Conservation (phyloP, 176 grass and related monocot species). For the Aegilops umbellulata region DNA sequence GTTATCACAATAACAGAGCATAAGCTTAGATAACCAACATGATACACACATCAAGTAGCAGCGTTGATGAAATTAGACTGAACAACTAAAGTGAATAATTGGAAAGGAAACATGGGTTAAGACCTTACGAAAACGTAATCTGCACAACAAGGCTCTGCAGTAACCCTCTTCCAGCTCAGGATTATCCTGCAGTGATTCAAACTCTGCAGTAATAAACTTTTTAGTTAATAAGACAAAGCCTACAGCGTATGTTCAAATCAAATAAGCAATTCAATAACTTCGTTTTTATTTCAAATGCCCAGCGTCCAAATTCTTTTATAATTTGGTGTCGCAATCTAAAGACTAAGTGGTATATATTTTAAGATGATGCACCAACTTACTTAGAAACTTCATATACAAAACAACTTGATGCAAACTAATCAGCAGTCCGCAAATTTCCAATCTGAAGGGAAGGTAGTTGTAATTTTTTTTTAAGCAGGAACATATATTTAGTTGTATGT, state of each 20-base stretch:
- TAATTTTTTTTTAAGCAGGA: not conserved
- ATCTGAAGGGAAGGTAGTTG: not conserved
- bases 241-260: slow-evolving; percentile 1
- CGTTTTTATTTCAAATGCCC: not conserved
- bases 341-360: not conserved
- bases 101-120: slow-evolving; percentile 65
- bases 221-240: slow-evolving; percentile 20
- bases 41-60: not conserved
- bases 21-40: slow-evolving; percentile 28
- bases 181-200: slow-evolving; percentile 89
- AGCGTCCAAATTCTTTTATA: not conserved
- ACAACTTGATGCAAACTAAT: slow-evolving; percentile 19
- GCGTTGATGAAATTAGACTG: slow-evolving; percentile 9
- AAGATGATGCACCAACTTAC: not conserved
- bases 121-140: slow-evolving; percentile 99
- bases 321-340: not conserved
- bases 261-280: slow-evolving; percentile 14
- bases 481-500: not conserved
- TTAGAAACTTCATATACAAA: slow-evolving; percentile 17
- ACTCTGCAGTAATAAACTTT: slow-evolving; percentile 49
- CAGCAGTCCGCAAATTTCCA: not conserved
- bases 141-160: slow-evolving; percentile 83
- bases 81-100: slow-evolving; percentile 21
- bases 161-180: slow-evolving; percentile 87
- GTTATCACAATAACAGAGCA: slow-evolving; percentile 17